Percentiles rank a stretch among this genome's conserved stretches.
Conservation (phyloP, 345 rosid species). For the Brassica incana region DNA sequence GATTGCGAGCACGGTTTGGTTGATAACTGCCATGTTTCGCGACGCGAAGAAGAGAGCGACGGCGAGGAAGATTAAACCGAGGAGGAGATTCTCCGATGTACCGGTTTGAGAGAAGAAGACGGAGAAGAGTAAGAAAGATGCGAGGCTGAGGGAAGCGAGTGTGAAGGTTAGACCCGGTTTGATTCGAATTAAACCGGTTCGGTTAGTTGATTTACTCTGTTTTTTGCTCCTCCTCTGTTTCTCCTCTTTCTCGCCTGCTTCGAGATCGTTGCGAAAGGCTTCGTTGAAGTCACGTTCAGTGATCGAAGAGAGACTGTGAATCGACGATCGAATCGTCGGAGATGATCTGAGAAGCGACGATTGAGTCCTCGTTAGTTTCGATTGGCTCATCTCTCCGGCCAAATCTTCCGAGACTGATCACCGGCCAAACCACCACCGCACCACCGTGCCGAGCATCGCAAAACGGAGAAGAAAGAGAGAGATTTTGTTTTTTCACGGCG, state of each 20-base stretch:
- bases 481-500: conserved; percentile 4
- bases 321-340: conserved; percentile 80
- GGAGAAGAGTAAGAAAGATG: conserved; percentile 53
- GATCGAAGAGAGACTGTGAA: conserved; percentile 77
- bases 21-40: conserved; percentile 64
- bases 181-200: conserved; percentile 47
- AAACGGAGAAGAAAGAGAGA: background rate
- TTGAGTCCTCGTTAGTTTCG: conserved; percentile 72
- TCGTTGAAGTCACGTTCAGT: conserved; percentile 48
- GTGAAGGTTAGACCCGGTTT: conserved; percentile 55
- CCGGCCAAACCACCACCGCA: conserved; percentile 48
- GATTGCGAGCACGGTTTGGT: conserved; percentile 45
- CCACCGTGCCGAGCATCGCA: conserved; percentile 31
- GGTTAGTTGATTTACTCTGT: conserved; percentile 33
- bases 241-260: conserved; percentile 45
- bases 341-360: conserved; percentile 87
- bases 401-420: conserved; percentile 43
- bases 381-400: conserved; percentile 53
- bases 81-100: conserved; percentile 75
- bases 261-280: conserved; percentile 24
- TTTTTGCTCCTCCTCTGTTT: conserved; percentile 35
- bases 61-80: conserved; percentile 75
- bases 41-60: conserved; percentile 74
- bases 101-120: conserved; percentile 51
- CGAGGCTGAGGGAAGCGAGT: conserved; percentile 51